phyloP scores from a whole-genome alignment of 108 stramenopile genomes.

The Hondaea fermentalgiana region DNA sequence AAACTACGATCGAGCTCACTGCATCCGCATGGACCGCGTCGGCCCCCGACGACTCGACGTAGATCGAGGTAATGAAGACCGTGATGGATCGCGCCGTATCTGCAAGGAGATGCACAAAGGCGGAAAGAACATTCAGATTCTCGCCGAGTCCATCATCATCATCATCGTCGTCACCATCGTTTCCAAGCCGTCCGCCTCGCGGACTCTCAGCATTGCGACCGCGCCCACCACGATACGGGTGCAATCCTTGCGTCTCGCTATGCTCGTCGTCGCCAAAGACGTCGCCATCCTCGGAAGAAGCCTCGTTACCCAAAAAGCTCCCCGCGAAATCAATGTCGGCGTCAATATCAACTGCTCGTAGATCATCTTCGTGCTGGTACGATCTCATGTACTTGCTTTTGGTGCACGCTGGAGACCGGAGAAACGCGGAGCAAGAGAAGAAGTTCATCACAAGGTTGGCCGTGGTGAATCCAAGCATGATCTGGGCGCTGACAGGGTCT shows the following conservation, averaged over 20 bases:
- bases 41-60: background rate
- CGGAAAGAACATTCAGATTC: background rate
- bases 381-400: background rate
- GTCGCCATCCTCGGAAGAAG: background rate
- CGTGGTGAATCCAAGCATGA: background rate
- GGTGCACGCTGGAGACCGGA: background rate
- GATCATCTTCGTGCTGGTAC: background rate
- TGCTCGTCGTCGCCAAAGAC: background rate
- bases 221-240: no score
- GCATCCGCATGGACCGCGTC: background rate
- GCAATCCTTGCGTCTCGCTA: no score
- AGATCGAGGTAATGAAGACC: background rate
- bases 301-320: background rate
- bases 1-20: background rate
- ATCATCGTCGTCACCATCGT: background rate
- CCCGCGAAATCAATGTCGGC: background rate
- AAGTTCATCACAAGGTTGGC: constrained; percentile 5
- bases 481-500: background rate
- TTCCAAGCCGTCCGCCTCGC: background rate
- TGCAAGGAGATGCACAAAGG: background rate
- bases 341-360: background rate
- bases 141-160: background rate
- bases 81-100: background rate
- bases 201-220: background rate
- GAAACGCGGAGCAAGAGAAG: background rate